Conservation (phyloP, 2,329 filamentous ascomycete species). For the Ophiostoma tasmaniense region DNA sequence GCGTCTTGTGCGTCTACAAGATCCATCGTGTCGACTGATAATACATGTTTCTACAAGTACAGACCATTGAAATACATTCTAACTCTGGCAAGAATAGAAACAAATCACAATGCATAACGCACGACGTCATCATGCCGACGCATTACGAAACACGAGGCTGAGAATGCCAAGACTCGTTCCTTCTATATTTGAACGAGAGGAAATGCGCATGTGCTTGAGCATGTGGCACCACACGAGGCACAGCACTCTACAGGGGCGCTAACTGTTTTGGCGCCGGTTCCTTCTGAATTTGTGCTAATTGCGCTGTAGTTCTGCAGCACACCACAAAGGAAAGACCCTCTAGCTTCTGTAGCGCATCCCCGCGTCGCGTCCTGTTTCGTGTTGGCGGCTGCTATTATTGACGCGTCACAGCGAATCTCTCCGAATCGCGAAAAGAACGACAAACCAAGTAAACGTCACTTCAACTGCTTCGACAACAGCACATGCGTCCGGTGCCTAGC, state of each 20-base stretch:
- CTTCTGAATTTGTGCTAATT: not conserved
- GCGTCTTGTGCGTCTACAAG: no score
- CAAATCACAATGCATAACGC: not conserved
- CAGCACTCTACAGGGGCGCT: not conserved
- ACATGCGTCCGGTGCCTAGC: not conserved
- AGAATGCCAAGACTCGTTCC: constrained; percentile 12
- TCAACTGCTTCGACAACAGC: not conserved
- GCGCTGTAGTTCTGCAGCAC: not conserved
- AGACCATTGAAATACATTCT: not conserved
- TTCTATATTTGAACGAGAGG: not conserved
- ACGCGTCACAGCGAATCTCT: not conserved
- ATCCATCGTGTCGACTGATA: no score
- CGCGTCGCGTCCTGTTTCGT: constrained; percentile 8
- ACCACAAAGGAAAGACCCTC: not conserved
- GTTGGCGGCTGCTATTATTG: not conserved
- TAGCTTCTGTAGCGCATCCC: not conserved
- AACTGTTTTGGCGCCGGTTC: not conserved
- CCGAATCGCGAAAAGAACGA: not conserved
- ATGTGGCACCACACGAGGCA: not conserved
- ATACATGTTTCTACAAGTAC: no score
- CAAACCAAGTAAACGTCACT: not conserved
- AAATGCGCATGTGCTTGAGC: not conserved
- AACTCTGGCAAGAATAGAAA: not conserved
- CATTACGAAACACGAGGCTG: constrained; percentile 11
- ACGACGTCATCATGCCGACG: not conserved